Conservation (phyloP, 768 basidiomycete genomes). For the Suillus cothurnatus region DNA sequence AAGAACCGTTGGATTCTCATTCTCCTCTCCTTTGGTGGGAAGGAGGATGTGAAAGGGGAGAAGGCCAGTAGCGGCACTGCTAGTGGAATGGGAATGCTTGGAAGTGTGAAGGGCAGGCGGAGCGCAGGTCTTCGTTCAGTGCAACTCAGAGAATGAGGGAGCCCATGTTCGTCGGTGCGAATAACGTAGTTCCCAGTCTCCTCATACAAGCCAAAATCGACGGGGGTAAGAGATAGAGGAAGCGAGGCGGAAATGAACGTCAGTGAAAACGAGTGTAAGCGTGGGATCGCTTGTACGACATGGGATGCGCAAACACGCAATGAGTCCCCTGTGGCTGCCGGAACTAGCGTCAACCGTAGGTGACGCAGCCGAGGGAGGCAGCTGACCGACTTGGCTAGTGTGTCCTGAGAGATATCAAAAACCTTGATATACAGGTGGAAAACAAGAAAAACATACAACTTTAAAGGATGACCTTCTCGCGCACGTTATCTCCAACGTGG, state of each 20-base stretch:
- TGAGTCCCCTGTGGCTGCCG: conserved; percentile 63
- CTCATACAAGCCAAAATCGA: conserved; percentile 41
- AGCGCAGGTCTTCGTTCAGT: conserved; percentile 44
- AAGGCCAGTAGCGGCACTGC: conserved; percentile 24
- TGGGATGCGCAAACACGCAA: conserved; percentile 60
- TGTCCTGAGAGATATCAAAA: conserved; percentile 21
- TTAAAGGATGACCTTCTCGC: conserved; percentile 72
- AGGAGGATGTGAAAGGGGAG: conserved; percentile 37
- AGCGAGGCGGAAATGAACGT: conserved; percentile 65
- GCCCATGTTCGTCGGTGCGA: conserved; percentile 61
- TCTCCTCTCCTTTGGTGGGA: conserved; percentile 22
- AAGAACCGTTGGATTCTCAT: conserved; percentile 25
- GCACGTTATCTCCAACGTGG: conserved; percentile 66
- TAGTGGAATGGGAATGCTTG: conserved; percentile 24
- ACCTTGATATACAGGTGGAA: not conserved
- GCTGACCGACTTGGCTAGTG: conserved; percentile 62
- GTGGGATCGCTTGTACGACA: conserved; percentile 68
- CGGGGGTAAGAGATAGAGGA: conserved; percentile 46
- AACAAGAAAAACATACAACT: conserved; percentile 46
- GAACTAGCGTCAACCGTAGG: conserved; percentile 65
- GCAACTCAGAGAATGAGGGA: conserved; percentile 56
- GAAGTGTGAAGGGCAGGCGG: conserved; percentile 31
- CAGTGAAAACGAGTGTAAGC: conserved; percentile 62
- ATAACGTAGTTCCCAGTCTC: conserved; percentile 60
- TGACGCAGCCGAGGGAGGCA: conserved; percentile 64